Evolutionary conservation across 768 basidiomycete genomes (phyloP).

Genomic region (Podaxis sp.): DNA sequence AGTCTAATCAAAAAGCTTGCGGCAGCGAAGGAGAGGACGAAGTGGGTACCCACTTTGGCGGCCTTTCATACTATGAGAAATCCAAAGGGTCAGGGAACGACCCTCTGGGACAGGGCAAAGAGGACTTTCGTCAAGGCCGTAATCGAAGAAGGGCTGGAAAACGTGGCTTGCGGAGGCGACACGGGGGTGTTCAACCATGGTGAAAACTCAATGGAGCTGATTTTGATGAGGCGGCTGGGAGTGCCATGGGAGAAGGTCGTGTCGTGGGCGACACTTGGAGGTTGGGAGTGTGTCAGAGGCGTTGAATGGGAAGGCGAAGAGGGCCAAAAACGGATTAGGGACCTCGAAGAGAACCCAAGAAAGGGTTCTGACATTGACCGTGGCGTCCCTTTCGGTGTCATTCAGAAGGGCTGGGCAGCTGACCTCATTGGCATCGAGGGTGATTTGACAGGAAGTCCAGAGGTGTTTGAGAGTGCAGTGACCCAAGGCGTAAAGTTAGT

Average conservation of each 20-base stretch:
- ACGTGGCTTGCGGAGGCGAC: slow-evolving; percentile 62
- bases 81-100: slow-evolving; percentile 17
- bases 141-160: slow-evolving; percentile 34
- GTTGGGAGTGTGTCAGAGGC: slow-evolving; percentile 54
- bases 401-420: slow-evolving; percentile 55
- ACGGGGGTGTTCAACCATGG: slow-evolving; percentile 66
- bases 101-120: slow-evolving; percentile 35
- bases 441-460: slow-evolving; percentile 31
- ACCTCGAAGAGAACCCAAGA: not conserved
- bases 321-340: slow-evolving; percentile 5
- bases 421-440: slow-evolving; percentile 41
- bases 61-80: slow-evolving; percentile 37
- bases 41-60: slow-evolving; percentile 60
- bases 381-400: slow-evolving; percentile 54
- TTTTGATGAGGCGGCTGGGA: slow-evolving; percentile 56
- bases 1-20: slow-evolving; percentile 26
- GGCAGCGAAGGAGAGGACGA: slow-evolving; percentile 26
- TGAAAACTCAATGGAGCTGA: slow-evolving; percentile 57
- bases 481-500: slow-evolving; percentile 45
- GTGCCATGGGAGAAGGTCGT: slow-evolving; percentile 52
- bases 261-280: slow-evolving; percentile 57
- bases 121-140: slow-evolving; percentile 42
- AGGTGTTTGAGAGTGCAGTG: slow-evolving; percentile 44
- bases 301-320: slow-evolving; percentile 40
- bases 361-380: slow-evolving; percentile 35